Percentiles rank a stretch among this genome's conserved stretches.
Evolutionary conservation across 2,329 filamentous ascomycete genomes (phyloP).

Genomic region (Ambrosiella cleistominuta): DNA sequence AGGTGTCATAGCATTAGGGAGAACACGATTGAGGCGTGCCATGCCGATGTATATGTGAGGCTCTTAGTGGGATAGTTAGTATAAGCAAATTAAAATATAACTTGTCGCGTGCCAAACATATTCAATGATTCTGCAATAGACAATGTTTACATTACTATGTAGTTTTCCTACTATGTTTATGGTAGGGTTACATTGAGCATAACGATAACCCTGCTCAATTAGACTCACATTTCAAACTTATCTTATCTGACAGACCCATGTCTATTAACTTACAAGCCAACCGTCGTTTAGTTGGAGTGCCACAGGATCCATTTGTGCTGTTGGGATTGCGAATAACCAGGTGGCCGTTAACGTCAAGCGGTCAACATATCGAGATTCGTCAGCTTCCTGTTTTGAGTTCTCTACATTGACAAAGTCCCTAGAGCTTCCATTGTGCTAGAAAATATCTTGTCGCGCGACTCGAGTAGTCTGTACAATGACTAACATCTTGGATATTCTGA

Average conservation of each 20-base stretch:
- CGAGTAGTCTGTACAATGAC: slow-evolving; percentile 5
- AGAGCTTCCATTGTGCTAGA: background rate
- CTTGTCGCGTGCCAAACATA: too few species aligned
- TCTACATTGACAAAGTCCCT: background rate
- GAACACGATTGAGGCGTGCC: background rate
- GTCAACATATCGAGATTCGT: background rate
- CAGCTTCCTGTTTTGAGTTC: background rate
- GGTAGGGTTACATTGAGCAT: background rate
- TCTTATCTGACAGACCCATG: background rate
- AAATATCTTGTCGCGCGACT: background rate
- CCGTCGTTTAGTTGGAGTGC: background rate
- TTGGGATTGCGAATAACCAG: background rate
- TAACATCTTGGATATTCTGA: slow-evolving; percentile 10
- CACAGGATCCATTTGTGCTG: background rate
- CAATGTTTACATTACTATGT: background rate
- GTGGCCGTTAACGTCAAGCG: slow-evolving; percentile 1
- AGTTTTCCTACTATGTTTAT: background rate
- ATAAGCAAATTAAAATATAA: too few species aligned
- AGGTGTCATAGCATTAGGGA: background rate
- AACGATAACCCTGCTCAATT: background rate
- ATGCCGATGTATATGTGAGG: background rate
- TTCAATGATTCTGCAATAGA: too few species aligned
- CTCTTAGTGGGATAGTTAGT: too few species aligned
- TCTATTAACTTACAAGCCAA: background rate
- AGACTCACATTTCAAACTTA: slow-evolving; percentile 1